Evolutionary conservation across 2,329 filamentous ascomycete genomes (phyloP).

Genomic region (Diaporthe citriasiana): DNA sequence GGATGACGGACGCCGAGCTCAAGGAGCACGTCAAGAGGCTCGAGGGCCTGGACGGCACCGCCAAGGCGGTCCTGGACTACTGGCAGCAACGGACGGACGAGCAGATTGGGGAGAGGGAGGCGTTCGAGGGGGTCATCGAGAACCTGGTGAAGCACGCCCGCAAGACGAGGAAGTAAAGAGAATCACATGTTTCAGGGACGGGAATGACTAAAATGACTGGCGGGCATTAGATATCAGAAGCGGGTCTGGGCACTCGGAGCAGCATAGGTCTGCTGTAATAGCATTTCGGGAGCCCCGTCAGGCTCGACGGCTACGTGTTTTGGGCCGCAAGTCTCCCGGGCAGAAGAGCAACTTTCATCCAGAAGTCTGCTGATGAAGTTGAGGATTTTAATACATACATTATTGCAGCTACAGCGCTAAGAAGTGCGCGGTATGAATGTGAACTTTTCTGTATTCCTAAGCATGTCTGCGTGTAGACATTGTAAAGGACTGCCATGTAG

Average conservation of each 20-base stretch:
- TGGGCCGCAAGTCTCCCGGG: neutral
- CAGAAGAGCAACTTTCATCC: neutral
- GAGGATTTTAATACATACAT: neutral
- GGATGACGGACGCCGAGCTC: conserved; percentile 84
- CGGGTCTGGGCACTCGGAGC: neutral
- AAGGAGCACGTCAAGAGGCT: conserved; percentile 78
- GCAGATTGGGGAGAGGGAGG: conserved; percentile 90
- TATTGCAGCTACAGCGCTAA: neutral
- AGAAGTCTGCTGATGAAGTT: neutral
- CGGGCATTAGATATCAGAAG: neutral
- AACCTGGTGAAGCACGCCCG: conserved; percentile 93
- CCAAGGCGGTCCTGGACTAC: conserved; percentile 85
- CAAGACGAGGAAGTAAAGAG: conserved; percentile 79
- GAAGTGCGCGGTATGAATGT: conserved; percentile 4
- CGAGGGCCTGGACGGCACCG: conserved; percentile 77
- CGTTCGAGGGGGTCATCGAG: conserved; percentile 96
- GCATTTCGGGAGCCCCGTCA: neutral
- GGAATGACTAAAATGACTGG: conserved; percentile 5
- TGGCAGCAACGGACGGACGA: conserved; percentile 91
- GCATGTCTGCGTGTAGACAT: conserved; percentile 17
- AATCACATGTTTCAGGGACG: neutral
- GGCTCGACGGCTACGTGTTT: neutral
- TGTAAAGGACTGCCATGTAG: conserved; percentile 1
- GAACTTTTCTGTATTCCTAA: conserved; percentile 40
- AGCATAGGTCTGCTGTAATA: conserved; percentile 8